Base-by-base conservation (phyloP, 306 rosid species). In the Biancaea sappan region DNA sequence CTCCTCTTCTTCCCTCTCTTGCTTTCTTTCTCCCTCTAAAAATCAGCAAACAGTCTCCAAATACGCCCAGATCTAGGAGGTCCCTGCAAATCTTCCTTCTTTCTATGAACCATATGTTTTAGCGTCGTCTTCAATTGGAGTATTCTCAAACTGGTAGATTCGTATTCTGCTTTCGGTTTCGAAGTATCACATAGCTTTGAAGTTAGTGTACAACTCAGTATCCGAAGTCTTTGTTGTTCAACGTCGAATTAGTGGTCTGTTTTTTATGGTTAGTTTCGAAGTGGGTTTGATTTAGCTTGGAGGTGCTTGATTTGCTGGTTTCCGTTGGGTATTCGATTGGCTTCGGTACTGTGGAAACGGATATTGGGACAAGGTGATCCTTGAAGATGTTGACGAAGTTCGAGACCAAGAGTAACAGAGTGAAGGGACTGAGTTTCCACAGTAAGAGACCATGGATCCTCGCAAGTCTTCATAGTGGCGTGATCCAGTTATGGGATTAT, bases 401-500 rank as follows among this genome's bases (percentile, higher is more conserved):
- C 71, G 98, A 94, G 84, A 94, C 98, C 46, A 94, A 94, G 84
- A 94, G 98, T 81, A 94, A 94, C 71, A 86, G 97, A 88, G 98
- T 94, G 71, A 94, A 94, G 90, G 98, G 98, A 63, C 82, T 94
- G 80, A 94, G 98, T 87, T 94, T 94, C 83, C 98, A 94, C 72
- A 85, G 75, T 64, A 94, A 94, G 87, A 85, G 98, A 77, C 98
- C 98, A 0, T 94, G 98, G 98, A 85, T 94, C 87, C 92, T 94
- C n/a, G 97, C 98, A 40, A 94, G 98, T 89, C 98, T 94, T 72
- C 98, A 94, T 87, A 91, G 97, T 63, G 98, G 98, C 13, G 98
- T 91, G 89, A 84, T 94, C 87, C 98, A 94, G 88, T 88, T 94
- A 80, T 94, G 98, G 98, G 98, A 94, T 54, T 94, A 94, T 59